These are phyloP conservation scores for Saccharomycopsis sp. DNA, from an alignment of 805 yeast species.

Conservation along the genomic window DNA sequence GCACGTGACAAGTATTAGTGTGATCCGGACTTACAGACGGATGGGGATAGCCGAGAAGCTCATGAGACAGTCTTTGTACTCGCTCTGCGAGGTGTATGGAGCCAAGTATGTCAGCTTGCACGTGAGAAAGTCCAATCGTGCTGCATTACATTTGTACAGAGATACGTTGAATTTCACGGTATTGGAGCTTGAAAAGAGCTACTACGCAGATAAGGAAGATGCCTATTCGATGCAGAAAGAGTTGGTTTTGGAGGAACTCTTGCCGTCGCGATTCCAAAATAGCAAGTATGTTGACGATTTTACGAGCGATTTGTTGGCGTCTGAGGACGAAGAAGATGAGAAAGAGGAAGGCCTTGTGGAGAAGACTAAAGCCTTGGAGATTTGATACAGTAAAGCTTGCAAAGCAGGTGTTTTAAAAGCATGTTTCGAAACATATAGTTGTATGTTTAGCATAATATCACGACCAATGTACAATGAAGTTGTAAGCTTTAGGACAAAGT, in stretches of 20 bases:
- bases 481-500: no score
- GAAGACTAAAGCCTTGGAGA: neutral
- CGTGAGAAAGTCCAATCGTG: conserved; percentile 88
- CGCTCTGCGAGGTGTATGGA: conserved; percentile 72
- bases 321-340: conserved; percentile 13
- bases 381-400: neutral
- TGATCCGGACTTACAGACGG: conserved; percentile 91
- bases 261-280: conserved; percentile 51
- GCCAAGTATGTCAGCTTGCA: conserved; percentile 85
- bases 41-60: conserved; percentile 90
- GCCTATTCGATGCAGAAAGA: conserved; percentile 90
- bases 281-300: conserved; percentile 51
- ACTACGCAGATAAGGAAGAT: conserved; percentile 96
- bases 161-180: conserved; percentile 83
- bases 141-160: conserved; percentile 86
- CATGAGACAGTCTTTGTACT: conserved; percentile 78
- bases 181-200: conserved; percentile 72
- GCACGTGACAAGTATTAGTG: conserved; percentile 89
- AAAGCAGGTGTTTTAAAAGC: no score
- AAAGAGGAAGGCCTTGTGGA: neutral
- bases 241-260: conserved; percentile 50
- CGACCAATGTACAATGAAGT: no score
- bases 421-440: no score
- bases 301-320: conserved; percentile 39
- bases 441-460: no score